These are phyloP conservation scores for Quambalaria eucalypti DNA, from an alignment of 1,284 basidiomycete species.

Conservation along the genomic window DNA sequence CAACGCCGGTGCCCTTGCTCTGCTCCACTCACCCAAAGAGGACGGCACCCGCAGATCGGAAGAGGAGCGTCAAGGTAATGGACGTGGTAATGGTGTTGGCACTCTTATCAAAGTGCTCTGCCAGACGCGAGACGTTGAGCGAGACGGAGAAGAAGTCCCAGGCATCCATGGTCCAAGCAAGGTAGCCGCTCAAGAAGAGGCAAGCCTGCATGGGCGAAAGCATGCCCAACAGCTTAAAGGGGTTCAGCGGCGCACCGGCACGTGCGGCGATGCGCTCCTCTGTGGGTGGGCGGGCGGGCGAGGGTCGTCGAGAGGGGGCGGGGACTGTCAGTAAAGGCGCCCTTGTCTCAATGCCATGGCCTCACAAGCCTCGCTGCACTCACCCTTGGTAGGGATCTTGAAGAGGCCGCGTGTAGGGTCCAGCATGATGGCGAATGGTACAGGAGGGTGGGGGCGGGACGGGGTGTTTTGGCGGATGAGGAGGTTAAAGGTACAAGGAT, in stretches of 20 bases:
- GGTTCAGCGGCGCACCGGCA: slow-evolving; percentile 36
- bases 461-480: not conserved
- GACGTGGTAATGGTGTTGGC: slow-evolving; percentile 49
- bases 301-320: not conserved
- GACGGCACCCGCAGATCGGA: slow-evolving; percentile 76
- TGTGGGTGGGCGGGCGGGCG: not conserved
- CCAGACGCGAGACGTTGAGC: slow-evolving; percentile 23
- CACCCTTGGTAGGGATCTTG: slow-evolving; percentile 26
- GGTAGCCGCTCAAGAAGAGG: slow-evolving; percentile 36
- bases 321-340: not conserved
- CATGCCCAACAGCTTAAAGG: slow-evolving; percentile 33
- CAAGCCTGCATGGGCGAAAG: slow-evolving; percentile 24
- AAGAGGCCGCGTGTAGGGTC: slow-evolving; percentile 42
- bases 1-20: too few species aligned
- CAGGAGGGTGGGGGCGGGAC: not conserved
- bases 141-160: slow-evolving; percentile 44
- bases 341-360: not conserved
- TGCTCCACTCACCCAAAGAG: too few species aligned
- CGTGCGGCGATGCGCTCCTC: slow-evolving; percentile 31
- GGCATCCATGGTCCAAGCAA: slow-evolving; percentile 39
- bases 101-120: slow-evolving; percentile 11
- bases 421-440: slow-evolving; percentile 18
- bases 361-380: not conserved
- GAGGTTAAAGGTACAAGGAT: too few species aligned
- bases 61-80: slow-evolving; percentile 84